Conservation (phyloP, 192 early-diverging fungal genomes). For the Chytriomyces sp. region DNA sequence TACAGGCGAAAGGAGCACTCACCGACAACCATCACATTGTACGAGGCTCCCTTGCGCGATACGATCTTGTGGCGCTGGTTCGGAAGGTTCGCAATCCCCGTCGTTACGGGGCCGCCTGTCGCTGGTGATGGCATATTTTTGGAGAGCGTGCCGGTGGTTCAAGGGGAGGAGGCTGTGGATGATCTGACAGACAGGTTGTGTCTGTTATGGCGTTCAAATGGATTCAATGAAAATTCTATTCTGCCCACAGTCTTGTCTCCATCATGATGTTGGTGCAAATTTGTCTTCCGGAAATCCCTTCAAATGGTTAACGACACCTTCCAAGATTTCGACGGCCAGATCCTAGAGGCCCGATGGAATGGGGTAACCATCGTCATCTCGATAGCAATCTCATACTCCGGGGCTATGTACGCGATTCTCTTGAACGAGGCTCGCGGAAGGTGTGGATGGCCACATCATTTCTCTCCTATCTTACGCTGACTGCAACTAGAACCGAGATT, state of each 20-base stretch:
- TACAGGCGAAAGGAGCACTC: constrained; percentile 6
- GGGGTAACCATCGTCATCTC: constrained; percentile 6
- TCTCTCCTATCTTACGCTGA: background rate
- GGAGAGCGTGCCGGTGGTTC: too few species aligned
- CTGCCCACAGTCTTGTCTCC: too few species aligned
- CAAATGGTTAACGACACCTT: background rate
- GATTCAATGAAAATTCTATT: too few species aligned
- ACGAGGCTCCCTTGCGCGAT: constrained; percentile 92
- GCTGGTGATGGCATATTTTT: constrained; percentile 1
- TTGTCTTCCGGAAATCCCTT: too few species aligned
- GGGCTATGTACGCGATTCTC: constrained; percentile 16
- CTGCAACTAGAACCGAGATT: background rate
- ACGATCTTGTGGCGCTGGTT: constrained; percentile 99
- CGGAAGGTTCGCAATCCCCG: constrained; percentile 97
- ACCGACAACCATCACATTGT: constrained; percentile 96
- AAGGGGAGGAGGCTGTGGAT: too few species aligned
- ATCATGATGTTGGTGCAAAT: too few species aligned
- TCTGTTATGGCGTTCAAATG: too few species aligned
- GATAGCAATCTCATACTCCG: constrained; percentile 15
- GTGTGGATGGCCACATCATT: too few species aligned
- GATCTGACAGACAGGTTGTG: too few species aligned
- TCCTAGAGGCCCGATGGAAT: background rate
- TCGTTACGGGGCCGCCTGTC: background rate
- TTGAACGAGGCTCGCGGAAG: constrained; percentile 12
- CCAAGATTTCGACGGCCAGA: background rate